Conservation (phyloP, 176 grass and related monocot genomes). For the Leersia perrieri region DNA sequence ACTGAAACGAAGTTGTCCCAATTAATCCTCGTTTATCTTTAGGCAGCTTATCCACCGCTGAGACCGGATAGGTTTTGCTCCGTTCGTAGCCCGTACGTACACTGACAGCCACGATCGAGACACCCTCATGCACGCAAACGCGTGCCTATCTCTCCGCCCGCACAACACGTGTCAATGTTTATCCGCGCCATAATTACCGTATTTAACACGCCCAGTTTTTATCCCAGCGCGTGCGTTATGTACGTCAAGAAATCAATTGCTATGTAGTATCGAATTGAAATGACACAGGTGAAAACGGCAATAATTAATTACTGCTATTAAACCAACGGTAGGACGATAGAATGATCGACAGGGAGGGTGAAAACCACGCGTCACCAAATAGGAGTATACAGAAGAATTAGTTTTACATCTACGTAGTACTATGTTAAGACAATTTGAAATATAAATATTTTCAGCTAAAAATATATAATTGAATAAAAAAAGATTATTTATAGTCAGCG, state of each 20-base stretch:
- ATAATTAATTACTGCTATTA: neutral
- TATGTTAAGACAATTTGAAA: no score
- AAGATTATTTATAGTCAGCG: no score
- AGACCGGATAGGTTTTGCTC: neutral
- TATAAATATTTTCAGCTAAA: no score
- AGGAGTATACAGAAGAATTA: no score
- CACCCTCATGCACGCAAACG: neutral
- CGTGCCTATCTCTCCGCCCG: neutral
- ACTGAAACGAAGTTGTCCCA: no score
- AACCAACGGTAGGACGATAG: no score
- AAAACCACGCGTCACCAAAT: no score
- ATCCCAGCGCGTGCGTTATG: neutral
- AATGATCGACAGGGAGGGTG: neutral
- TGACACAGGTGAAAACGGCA: neutral
- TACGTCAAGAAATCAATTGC: no score
- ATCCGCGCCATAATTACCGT: neutral
- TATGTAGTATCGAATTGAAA: neutral
- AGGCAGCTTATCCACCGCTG: neutral
- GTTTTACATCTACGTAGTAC: no score
- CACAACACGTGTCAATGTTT: neutral
- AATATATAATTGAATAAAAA: no score
- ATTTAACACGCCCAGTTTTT: neutral
- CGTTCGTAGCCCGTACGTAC: neutral
- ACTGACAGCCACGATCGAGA: constrained; percentile 15
- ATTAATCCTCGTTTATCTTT: neutral